Base-by-base conservation (phyloP, 2,329 filamentous ascomycete species). In the Colletotrichum tropicale region DNA sequence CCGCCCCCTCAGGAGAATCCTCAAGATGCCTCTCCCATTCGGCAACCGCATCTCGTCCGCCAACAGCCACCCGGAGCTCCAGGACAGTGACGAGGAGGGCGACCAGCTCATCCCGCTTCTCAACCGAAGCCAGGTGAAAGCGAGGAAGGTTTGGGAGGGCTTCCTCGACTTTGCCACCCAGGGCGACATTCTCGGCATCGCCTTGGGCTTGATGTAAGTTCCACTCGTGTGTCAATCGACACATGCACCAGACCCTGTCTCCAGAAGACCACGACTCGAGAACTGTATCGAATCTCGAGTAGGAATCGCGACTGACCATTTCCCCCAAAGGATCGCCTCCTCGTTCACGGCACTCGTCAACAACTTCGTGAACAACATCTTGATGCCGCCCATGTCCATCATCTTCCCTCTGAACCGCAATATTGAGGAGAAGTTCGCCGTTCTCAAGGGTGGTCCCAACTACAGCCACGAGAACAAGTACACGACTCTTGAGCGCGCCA, bases 151-250 rank as follows among this genome's bases (percentile, higher is more conserved):
- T 72, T 92, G 90, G 86, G 86, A 90, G 38, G 92, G 92, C 52
- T 95, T 95, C 81, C 82, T 92, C 78, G 93, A 94, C 81, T 95
- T 95, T 83, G 93, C 93, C 1, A 90, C 94, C 70, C 91, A 93
- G 77, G 93, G 94, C 74, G 95, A 95, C 79, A 93, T 95, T 64
- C 88, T 95, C 30, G 92, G 95, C 82, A 93, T 95, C 75, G 94
- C 94, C 18, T 92, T 95, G 79, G 94, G 93, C 78, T 86, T 95
- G 78, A 95, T 95, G 93, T 94, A 81, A 82, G 87, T 84, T 3
- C 34, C 28, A 13, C 16, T 21, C 10, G n/a, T 52, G n/a, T 48
- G 28, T 66, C 18, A 5, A 58, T 58, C 24, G n/a, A 38, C n/a
- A 24, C 13, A 43, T 64, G 66, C 66, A 43, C 16, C 24, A 70